Base-by-base conservation (phyloP, 495 filamentous ascomycete genomes). In the Aspergillus affinis region DNA sequence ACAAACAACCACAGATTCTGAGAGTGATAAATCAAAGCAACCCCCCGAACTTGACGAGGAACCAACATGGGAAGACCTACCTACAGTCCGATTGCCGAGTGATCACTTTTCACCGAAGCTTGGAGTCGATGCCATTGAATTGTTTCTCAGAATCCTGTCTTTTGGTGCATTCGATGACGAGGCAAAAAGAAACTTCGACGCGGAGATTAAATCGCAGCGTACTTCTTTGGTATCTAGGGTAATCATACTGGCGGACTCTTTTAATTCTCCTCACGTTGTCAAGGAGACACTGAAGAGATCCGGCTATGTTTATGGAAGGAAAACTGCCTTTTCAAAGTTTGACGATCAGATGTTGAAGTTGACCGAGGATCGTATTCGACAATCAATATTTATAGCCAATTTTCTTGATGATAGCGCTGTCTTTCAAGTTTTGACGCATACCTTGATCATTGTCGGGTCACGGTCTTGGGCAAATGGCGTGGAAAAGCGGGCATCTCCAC, bases 361-460 rank as follows among this genome's bases (percentile, higher is more conserved):
- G 41, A 74, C 61, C n/a, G 77, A 80, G 61, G 74, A 77, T 50
- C 71, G 75, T 12, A 67, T 78, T 48, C 73, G 77, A 15, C 75
- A 80, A 36, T 69, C 65, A 13, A 71, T 75, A 1, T 69, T 74
- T 18, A 72, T 80, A 49, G 68, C 77, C 1, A 55, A 54, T 19
- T 69, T 69, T 44, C 50, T 80, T 6, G 32, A 67, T n/a, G 51
- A 74, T 8, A 30, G 60, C 9, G 44, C 51, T 19, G 56, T 75
- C 26, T 60, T 69, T 9, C 65, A 73, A 54, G 60, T 70, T 15
- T 58, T 69, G 44, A 71, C 74, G 2, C 77, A 80, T 59, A 79
- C 86, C 29, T 66, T 96, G 48, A 82, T 94, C 46, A 64, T 89
- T 50, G 72, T 80, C 48, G 91, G 90, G 10, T 90, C 88, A 6